Percentiles rank a stretch among this genome's conserved stretches.
phyloP scores from a whole-genome alignment of 371 early-diverging fungal genomes.

The Mortierella sp. region DNA sequence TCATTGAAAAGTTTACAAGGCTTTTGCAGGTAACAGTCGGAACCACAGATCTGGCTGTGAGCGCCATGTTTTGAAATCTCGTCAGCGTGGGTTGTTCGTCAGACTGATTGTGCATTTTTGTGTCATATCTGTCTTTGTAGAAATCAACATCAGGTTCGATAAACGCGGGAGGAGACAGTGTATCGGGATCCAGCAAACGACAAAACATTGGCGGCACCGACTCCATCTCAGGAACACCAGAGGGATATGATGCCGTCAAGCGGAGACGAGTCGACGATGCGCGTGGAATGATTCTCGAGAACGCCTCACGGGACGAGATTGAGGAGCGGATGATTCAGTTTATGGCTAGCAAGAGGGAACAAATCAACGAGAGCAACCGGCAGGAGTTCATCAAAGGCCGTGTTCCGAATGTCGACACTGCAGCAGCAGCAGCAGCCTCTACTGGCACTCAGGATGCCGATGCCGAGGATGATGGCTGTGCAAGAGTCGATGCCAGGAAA shows the following conservation, averaged over 20 bases:
- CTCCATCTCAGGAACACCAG: slow-evolving; percentile 5
- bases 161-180: background rate
- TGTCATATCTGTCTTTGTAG: background rate
- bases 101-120: background rate
- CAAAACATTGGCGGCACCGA: slow-evolving; percentile 18
- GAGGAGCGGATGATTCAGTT: slow-evolving; percentile 64
- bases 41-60: background rate
- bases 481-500: slow-evolving; percentile 80
- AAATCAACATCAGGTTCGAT: slow-evolving; percentile 10
- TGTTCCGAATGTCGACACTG: background rate
- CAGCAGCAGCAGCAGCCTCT: slow-evolving; percentile 13
- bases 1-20: slow-evolving; percentile 37
- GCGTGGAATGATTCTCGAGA: slow-evolving; percentile 12
- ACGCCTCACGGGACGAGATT: slow-evolving; percentile 49
- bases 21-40: slow-evolving; percentile 33
- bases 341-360: slow-evolving; percentile 71
- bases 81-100: background rate
- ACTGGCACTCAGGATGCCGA: slow-evolving; percentile 11
- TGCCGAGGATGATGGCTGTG: slow-evolving; percentile 60
- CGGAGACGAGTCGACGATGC: slow-evolving; percentile 44
- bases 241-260: slow-evolving; percentile 26
- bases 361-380: slow-evolving; percentile 80
- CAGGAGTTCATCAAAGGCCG: slow-evolving; percentile 70
- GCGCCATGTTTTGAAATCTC: background rate
- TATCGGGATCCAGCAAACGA: slow-evolving; percentile 34